A percentile compares a stretch with the other conserved stretches of the same genome.
Conservation (phyloP, 2,329 filamentous ascomycete genomes). For the Chrysosporium keratinophilum region DNA sequence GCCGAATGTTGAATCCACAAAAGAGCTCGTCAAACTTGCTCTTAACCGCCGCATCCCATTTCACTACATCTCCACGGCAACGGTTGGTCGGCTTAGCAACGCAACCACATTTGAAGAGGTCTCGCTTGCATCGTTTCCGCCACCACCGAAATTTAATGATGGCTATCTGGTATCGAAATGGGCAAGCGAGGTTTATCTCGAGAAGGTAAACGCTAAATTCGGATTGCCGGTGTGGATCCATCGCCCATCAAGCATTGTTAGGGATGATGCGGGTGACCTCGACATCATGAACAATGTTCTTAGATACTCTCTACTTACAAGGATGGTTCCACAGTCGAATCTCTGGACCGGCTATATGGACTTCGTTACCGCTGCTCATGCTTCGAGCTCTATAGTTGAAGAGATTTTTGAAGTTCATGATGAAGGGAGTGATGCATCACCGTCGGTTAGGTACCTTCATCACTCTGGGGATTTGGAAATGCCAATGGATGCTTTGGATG, state of each 20-base stretch:
- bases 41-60: slow-evolving; percentile 20
- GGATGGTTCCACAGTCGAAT: slow-evolving; percentile 6
- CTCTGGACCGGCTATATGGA: slow-evolving; percentile 12
- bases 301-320: slow-evolving; percentile 10
- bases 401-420: no score
- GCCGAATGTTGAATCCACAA: slow-evolving; percentile 22
- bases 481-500: slow-evolving; percentile 8
- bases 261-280: slow-evolving; percentile 7
- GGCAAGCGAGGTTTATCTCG: slow-evolving; percentile 32
- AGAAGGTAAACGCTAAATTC: slow-evolving; percentile 16
- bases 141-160: slow-evolving; percentile 21
- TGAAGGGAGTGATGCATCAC: no score
- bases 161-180: slow-evolving; percentile 35
- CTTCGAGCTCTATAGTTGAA: not conserved
- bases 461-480: slow-evolving; percentile 11
- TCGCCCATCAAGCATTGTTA: slow-evolving; percentile 12
- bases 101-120: slow-evolving; percentile 16
- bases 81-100: slow-evolving; percentile 26
- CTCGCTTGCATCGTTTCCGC: slow-evolving; percentile 12
- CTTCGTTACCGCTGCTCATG: slow-evolving; percentile 9
- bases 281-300: slow-evolving; percentile 15
- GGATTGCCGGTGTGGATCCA: slow-evolving; percentile 12
- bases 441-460: slow-evolving; percentile 2
- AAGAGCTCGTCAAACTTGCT: slow-evolving; percentile 19
- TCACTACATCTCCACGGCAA: slow-evolving; percentile 25